These are phyloP conservation scores for Fraxinus floribunda DNA, from an alignment of 305 asterid species.

Conservation along the genomic window DNA sequence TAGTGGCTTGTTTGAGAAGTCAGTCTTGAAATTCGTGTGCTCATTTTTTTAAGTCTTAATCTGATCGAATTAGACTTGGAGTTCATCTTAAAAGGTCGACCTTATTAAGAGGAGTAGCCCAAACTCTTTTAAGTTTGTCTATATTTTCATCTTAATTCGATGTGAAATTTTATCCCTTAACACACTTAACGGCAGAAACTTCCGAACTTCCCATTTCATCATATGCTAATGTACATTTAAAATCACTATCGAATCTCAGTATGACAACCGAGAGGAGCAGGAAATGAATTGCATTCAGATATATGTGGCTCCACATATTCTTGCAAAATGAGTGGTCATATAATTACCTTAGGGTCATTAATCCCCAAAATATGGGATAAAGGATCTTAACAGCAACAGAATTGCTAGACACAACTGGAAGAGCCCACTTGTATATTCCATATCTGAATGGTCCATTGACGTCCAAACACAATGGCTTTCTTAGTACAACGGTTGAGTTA, in stretches of 20 bases:
- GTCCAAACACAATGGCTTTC: slow-evolving; percentile 66
- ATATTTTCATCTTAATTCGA: too few species aligned
- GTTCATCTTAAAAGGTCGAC: too few species aligned
- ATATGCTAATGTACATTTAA: background rate
- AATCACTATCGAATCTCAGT: background rate
- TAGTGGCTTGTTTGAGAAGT: too few species aligned
- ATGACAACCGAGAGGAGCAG: background rate
- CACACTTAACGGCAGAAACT: background rate
- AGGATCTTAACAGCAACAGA: slow-evolving; percentile 71
- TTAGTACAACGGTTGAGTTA: slow-evolving; percentile 42
- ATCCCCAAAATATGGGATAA: slow-evolving; percentile 93
- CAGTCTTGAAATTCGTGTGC: too few species aligned
- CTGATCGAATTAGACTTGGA: too few species aligned
- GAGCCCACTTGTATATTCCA: slow-evolving; percentile 88
- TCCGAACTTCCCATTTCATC: background rate
- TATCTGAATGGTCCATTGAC: slow-evolving; percentile 71
- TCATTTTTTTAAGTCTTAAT: too few species aligned
- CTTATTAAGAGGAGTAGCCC: too few species aligned
- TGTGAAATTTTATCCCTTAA: too few species aligned
- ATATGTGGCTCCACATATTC: background rate
- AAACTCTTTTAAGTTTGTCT: too few species aligned
- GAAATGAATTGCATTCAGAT: background rate
- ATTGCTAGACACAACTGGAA: slow-evolving; percentile 80
- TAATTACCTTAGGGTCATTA: slow-evolving; percentile 80
- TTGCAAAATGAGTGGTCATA: background rate